A percentile compares a stretch with the other conserved stretches of the same genome.
Conservation (phyloP, 2,329 filamentous ascomycete species). For the Madurella fahalii region DNA sequence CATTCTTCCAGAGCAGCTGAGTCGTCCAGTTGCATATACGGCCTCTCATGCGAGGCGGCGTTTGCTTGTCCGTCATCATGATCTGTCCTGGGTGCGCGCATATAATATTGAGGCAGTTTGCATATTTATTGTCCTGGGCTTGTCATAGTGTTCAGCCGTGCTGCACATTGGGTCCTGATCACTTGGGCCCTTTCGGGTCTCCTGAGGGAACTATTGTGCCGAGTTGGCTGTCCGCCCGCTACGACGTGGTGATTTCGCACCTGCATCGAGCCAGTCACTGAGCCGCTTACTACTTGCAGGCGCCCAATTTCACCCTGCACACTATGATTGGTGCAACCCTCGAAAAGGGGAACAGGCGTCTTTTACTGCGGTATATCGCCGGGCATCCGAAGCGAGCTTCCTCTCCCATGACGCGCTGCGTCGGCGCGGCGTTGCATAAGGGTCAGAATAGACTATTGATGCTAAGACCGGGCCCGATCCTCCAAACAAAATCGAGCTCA, state of each 20-base stretch:
- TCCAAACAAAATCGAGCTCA: background rate
- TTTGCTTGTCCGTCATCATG: too few species aligned
- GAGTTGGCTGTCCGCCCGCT: background rate
- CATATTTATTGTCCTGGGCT: slow-evolving; percentile 1
- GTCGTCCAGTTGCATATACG: too few species aligned
- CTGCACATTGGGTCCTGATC: background rate
- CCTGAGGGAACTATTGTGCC: too few species aligned
- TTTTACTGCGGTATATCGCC: too few species aligned
- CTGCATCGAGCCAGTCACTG: slow-evolving; percentile 3
- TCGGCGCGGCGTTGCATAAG: too few species aligned
- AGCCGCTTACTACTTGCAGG: background rate
- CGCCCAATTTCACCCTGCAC: background rate
- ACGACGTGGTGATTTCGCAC: slow-evolving; percentile 4
- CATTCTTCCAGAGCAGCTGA: too few species aligned
- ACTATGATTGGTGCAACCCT: background rate
- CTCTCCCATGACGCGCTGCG: background rate
- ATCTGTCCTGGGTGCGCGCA: background rate
- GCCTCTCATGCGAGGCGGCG: too few species aligned
- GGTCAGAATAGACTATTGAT: slow-evolving; percentile 1
- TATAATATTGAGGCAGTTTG: slow-evolving; percentile 11
- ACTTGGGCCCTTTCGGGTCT: background rate
- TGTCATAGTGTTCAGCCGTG: background rate
- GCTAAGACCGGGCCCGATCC: slow-evolving; percentile 5
- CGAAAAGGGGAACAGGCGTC: background rate
- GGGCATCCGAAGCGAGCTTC: too few species aligned